Base-by-base conservation (phyloP, 2,329 filamentous ascomycete genomes). In the Curvularia sp. region DNA sequence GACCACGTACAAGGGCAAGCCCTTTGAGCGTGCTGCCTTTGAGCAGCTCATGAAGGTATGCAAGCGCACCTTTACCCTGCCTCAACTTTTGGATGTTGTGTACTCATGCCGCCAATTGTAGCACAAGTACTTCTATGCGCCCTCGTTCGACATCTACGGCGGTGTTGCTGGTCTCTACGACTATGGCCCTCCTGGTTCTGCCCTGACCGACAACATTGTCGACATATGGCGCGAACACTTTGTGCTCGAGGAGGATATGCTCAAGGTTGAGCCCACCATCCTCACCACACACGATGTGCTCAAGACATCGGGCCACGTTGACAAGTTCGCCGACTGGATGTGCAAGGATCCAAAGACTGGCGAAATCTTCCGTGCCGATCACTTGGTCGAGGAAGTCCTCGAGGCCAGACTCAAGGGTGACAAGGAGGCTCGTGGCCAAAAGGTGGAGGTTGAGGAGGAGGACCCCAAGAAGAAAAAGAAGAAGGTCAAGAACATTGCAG, bases 301-400 rank as follows among this genome's bases (percentile, higher is more conserved):
- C 74, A 96, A 98, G 85, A 97, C 94, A 3, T 81, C 79, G 77
- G 95, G 95, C 64, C 95, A 99, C 81, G 95, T 98, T 66, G 94
- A 97, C 79, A 96, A 96, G 80, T 98, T 98, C 75, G 91, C 92
- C 79, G 94, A 98, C 79, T 98, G 91, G 92, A 97, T 98, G 93
- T 97, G 92, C 88, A 97, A 96, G 80, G 95, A 99, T 79, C 92
- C 94, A 63, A 96, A 96, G 85, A 97, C 90, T 72, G 95, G 95
- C 76, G 95, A 99, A 79, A 97, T 97, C 74, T 88, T 99, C 77
- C 88, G 95, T 69, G 93, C 95, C 58, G 95, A 99, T 76, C 95
- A 99, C 82, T 87, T 98, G 71, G 93, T 99, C 67, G 93, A 98
- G 84, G 92, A 96, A 71, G 88, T 97, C 38, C 86, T 99, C 52